phyloP scores from a whole-genome alignment of 73 alveolate species.

The Blepharisma japonicum region DNA sequence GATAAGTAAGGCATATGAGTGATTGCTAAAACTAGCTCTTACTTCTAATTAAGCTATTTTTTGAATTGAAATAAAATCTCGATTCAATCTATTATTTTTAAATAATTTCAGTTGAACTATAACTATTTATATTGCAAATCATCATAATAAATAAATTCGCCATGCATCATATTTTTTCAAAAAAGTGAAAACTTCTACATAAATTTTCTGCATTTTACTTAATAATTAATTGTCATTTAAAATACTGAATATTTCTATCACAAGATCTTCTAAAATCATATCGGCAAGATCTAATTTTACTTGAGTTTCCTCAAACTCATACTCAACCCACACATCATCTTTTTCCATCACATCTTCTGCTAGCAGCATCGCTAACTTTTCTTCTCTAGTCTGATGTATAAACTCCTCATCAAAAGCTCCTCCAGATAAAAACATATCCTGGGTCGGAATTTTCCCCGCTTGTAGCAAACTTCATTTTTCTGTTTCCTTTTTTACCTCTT shows the following conservation, averaged over 20 bases:
- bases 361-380: slow-evolving; percentile 41
- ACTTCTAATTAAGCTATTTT: too few relatives aligned
- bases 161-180: too few relatives aligned
- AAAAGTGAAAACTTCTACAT: too few relatives aligned
- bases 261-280: slow-evolving; percentile 48
- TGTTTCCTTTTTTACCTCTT: slow-evolving; percentile 33
- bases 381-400: slow-evolving; percentile 52
- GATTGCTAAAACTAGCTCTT: too few relatives aligned
- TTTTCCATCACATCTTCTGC: slow-evolving; percentile 48
- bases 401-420: slow-evolving; percentile 45
- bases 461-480: slow-evolving; percentile 32
- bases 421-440: slow-evolving; percentile 2
- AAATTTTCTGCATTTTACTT: neutral
- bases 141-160: too few relatives aligned
- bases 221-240: neutral
- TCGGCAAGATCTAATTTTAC: slow-evolving; percentile 62
- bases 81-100: too few relatives aligned
- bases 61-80: too few relatives aligned
- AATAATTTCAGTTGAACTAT: too few relatives aligned
- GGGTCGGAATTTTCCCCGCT: slow-evolving; percentile 17
- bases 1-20: too few relatives aligned
- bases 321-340: slow-evolving; percentile 51
- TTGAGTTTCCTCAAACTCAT: slow-evolving; percentile 56
- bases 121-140: too few relatives aligned
- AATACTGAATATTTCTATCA: slow-evolving; percentile 34